Evolutionary conservation across 2,329 filamentous ascomycete genomes (phyloP), one percentile per base, ranked within the genome.

Genomic region (Colletotrichum sp.): DNA sequence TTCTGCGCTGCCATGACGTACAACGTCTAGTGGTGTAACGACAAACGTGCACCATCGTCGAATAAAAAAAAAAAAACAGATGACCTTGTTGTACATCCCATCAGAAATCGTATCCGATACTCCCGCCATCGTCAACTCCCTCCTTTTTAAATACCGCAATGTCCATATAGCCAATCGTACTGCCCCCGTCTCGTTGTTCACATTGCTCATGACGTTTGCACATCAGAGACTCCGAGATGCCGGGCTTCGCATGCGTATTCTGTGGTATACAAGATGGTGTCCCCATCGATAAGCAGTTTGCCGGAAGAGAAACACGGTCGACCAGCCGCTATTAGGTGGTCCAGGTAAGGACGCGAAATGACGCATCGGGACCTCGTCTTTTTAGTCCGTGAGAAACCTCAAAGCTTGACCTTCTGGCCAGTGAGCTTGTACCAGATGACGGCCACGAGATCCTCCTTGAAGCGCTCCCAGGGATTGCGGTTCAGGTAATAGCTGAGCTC

Each of bases 401-500:
- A 92, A 64, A 92, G 84, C 85, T 90, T 92, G 81, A 92, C 89
- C 81, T 88, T 89, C 77, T 90, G 86, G 34, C 92, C 92, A 1
- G 91, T 93, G 62, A 93, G 80, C 84, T 93, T 93, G 83, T 87
- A 91, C 91, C 91, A 93, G 74, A 91, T 83, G 62, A 89, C 86
- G 34, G 91, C 91, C 18, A 93, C 80, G 21, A 93, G 82, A 78
- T 93, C 92, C 82, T 93, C 92, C 88, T 93, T 93, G 86, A 93
- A 93, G 30, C 87, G 87, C 87, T 98, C 94, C 95, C 95, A 98
- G 71, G 87, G 89, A 67, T 92, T 95, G 68, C 95, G 92, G 88
- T 98, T 98, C 77, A 98, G 90, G 85, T 93, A 93, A 84, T 98
- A 96, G 87, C 95, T 98, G 82, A 98, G 90, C 84, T 98, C 93